A percentile compares a stretch with the other conserved stretches of the same genome.
Evolutionary conservation across 495 filamentous ascomycete genomes (phyloP).

Genomic region (Zalerion maritima): DNA sequence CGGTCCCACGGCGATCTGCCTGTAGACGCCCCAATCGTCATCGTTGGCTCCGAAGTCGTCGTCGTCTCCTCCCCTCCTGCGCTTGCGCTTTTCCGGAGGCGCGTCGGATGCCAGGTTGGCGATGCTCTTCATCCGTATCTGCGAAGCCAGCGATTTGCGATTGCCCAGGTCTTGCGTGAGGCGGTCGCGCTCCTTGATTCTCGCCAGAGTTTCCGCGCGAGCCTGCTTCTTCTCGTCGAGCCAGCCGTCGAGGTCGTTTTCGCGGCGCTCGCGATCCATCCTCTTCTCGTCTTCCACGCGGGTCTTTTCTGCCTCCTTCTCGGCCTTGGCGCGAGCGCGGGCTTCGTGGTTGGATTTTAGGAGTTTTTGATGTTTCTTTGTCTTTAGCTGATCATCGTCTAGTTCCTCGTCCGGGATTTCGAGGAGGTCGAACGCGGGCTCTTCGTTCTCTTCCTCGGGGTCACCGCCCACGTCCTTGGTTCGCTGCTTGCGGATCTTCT

Average conservation of each 20-base stretch:
- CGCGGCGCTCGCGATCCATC: constrained; percentile 66
- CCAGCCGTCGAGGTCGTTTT: constrained; percentile 79
- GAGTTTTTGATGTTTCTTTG: constrained; percentile 80
- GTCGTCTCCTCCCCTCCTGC: constrained; percentile 61
- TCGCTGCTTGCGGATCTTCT: constrained; percentile 68
- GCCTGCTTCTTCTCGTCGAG: constrained; percentile 62
- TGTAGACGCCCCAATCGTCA: constrained; percentile 93
- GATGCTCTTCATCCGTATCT: constrained; percentile 96
- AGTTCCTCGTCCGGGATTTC: constrained; percentile 84
- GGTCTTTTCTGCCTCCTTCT: constrained; percentile 84
- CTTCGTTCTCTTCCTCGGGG: constrained; percentile 58
- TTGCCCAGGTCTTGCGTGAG: constrained; percentile 88
- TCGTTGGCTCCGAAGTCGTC: constrained; percentile 96
- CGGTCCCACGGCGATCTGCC: constrained; percentile 66
- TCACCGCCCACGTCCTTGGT: constrained; percentile 85
- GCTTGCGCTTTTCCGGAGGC: constrained; percentile 54
- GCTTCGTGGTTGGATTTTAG: constrained; percentile 92
- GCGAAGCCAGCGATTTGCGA: constrained; percentile 85
- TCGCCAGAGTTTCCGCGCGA: constrained; percentile 57
- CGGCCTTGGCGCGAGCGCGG: constrained; percentile 75
- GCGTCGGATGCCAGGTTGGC: constrained; percentile 89
- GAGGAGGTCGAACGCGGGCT: constrained; percentile 71
- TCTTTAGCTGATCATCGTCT: constrained; percentile 76
- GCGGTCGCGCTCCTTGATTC: constrained; percentile 83
- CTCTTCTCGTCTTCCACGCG: constrained; percentile 68